Conservation (phyloP, 495 filamentous ascomycete species). For the Penicillium desertorum region DNA sequence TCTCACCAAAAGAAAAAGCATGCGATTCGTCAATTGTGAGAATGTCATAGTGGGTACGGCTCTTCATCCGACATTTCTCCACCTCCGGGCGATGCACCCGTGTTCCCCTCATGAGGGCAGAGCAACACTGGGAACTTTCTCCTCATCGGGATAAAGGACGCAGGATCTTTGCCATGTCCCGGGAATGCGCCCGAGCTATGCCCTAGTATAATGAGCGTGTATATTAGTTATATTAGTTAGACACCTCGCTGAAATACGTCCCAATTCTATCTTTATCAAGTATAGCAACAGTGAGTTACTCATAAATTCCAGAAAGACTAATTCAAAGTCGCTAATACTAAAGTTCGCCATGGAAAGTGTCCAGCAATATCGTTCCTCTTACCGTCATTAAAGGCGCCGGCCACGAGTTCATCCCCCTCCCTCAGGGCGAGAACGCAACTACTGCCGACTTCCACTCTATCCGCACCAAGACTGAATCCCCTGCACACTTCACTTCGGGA, state of each 20-base stretch:
- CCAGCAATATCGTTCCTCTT: conserved; percentile 28
- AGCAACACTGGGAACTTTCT: conserved; percentile 5
- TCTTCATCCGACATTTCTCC: conserved; percentile 13
- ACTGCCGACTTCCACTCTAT: conserved; percentile 35
- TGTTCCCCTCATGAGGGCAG: conserved; percentile 15
- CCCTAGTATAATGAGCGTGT: background rate
- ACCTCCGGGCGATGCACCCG: conserved; percentile 12
- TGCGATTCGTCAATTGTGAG: background rate
- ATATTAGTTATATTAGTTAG: conserved; percentile 13
- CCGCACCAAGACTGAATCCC: conserved; percentile 32
- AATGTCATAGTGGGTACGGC: conserved; percentile 7
- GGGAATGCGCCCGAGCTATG: conserved; percentile 11
- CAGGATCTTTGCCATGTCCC: conserved; percentile 3
- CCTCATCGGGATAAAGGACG: conserved; percentile 16
- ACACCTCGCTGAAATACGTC: background rate
- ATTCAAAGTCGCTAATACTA: background rate
- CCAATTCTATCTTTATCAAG: background rate
- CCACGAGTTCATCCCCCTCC: conserved; percentile 32
- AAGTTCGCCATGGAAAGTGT: conserved; percentile 20
- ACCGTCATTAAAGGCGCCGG: conserved; percentile 37
- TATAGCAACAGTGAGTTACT: conserved; percentile 6
- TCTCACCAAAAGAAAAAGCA: background rate
- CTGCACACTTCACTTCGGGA: conserved; percentile 31
- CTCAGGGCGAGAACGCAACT: conserved; percentile 32
- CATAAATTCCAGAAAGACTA: background rate